Conservation (phyloP, 208 protist genomes). For the Wallacemonas sp. region DNA sequence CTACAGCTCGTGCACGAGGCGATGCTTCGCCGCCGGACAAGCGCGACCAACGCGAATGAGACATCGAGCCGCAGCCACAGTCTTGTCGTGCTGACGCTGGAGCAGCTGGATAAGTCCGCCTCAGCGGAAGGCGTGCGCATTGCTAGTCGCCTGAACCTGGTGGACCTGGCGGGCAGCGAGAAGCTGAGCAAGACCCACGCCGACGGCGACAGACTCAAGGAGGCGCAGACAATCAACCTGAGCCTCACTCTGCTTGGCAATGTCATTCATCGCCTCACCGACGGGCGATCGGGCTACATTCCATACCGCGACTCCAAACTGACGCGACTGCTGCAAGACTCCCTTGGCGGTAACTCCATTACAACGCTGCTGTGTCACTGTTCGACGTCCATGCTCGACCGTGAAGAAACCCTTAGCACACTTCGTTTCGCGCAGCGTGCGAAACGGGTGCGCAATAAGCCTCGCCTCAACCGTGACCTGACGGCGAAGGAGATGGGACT, state of each 20-base stretch:
- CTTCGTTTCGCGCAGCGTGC: conserved; percentile 65
- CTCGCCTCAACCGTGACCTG: conserved; percentile 45
- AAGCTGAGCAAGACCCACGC: conserved; percentile 55
- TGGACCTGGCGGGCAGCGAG: conserved; percentile 89
- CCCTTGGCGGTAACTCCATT: conserved; percentile 52
- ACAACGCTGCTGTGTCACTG: conserved; percentile 62
- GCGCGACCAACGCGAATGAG: conserved; percentile 54
- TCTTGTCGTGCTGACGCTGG: conserved; percentile 39
- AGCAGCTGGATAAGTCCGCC: conserved; percentile 30
- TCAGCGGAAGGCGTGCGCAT: conserved; percentile 15
- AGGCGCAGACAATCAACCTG: conserved; percentile 82
- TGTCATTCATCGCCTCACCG: conserved; percentile 75
- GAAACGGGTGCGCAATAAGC: conserved; percentile 55
- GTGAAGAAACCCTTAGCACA: conserved; percentile 57
- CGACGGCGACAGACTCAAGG: conserved; percentile 36
- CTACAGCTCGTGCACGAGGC: conserved; percentile 30
- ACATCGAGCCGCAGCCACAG: conserved; percentile 73
- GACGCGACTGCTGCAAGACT: conserved; percentile 62
- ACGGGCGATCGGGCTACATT: conserved; percentile 41
- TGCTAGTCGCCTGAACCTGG: conserved; percentile 51
- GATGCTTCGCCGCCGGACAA: conserved; percentile 20
- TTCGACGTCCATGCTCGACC: conserved; percentile 17
- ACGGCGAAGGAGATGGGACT: conserved; percentile 31
- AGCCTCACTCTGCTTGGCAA: conserved; percentile 83
- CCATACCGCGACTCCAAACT: conserved; percentile 78